Evolutionary conservation across 2,329 filamentous ascomycete species (phyloP), one percentile per base, ranked within the genome.

Genomic region (Penicillium thymicola): DNA sequence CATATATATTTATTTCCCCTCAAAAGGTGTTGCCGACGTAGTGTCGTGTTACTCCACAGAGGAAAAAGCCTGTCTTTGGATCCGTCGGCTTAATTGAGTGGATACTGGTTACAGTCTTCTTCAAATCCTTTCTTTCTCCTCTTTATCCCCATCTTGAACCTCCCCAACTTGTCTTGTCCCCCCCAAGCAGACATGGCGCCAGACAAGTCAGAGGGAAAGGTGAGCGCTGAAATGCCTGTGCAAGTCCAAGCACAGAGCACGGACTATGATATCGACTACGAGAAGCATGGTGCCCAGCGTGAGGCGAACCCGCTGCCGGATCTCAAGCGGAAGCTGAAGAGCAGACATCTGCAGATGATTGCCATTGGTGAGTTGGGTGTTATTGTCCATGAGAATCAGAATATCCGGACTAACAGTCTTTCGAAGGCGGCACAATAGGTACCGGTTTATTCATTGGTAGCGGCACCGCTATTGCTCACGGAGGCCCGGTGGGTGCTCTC

Each of bases 321-420:
- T 52, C 81, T 97, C 57, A 85, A 89, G 57, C 82, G 92, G 69
- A 89, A 87, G 76, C 76, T 96, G 67, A 95, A 95, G 77, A 88
- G 87, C 27, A 81, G 92, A 46, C 94, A 99, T 79, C 72, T 97
- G 71, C 93, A 97, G 78, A 97, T 97, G 93, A 97, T 97, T 80
- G 94, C 94, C 27, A 96, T 97, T 66, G 92, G 92, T 70, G 89
- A 89, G 52, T 92, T 5, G 18, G 9, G 18, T 36, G 38, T 14
- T 41, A n/a, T 38, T 25, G 18, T 49, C 18, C 3, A 37, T 16
- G 9, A 25, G 13, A 28, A 4, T 9, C 21, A 38, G 37, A 38
- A 21, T 36, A 21, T 21, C 43, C 16, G 37, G 32, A 9, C 50
- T 57, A 27, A 57, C 32, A 5, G 14, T 52, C 21, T 34, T 34